Evolutionary conservation across 2,329 filamentous ascomycete genomes (phyloP).

Genomic region (Aspergillus candidus): DNA sequence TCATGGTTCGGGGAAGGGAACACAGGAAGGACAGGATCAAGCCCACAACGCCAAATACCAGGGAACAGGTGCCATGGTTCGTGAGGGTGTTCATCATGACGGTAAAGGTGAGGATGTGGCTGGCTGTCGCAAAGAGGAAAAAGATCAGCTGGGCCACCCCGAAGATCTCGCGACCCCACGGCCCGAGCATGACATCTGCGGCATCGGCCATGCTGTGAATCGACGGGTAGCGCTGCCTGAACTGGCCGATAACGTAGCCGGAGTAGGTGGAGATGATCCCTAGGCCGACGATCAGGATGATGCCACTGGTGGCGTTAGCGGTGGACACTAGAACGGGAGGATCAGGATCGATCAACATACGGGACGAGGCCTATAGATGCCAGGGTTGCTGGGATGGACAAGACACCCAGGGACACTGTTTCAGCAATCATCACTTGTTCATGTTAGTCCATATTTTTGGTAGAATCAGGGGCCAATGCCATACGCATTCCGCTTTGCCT

Average conservation of each 20-base stretch:
- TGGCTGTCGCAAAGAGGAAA: slow-evolving; percentile 62
- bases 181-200: slow-evolving; percentile 56
- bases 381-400: slow-evolving; percentile 49
- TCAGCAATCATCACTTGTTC: slow-evolving; percentile 49
- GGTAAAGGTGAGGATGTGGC: slow-evolving; percentile 64
- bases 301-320: slow-evolving; percentile 30
- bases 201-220: slow-evolving; percentile 63
- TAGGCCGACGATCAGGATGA: slow-evolving; percentile 50
- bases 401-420: slow-evolving; percentile 51
- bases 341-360: slow-evolving; percentile 18
- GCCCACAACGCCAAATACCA: slow-evolving; percentile 57
- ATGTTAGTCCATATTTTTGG: neutral
- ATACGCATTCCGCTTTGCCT: slow-evolving; percentile 36
- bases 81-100: slow-evolving; percentile 63
- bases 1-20: slow-evolving; percentile 57
- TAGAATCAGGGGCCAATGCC: neutral
- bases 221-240: slow-evolving; percentile 52
- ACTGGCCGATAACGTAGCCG: slow-evolving; percentile 54
- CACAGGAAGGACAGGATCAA: slow-evolving; percentile 53
- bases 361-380: slow-evolving; percentile 48
- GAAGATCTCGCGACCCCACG: slow-evolving; percentile 56
- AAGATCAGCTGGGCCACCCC: slow-evolving; percentile 58
- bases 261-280: slow-evolving; percentile 54
- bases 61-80: slow-evolving; percentile 55
- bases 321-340: neutral